A percentile compares a stretch with the other conserved stretches of the same genome.
Conservation (phyloP, 2,329 filamentous ascomycete species). For the Colletotrichum godetiae region DNA sequence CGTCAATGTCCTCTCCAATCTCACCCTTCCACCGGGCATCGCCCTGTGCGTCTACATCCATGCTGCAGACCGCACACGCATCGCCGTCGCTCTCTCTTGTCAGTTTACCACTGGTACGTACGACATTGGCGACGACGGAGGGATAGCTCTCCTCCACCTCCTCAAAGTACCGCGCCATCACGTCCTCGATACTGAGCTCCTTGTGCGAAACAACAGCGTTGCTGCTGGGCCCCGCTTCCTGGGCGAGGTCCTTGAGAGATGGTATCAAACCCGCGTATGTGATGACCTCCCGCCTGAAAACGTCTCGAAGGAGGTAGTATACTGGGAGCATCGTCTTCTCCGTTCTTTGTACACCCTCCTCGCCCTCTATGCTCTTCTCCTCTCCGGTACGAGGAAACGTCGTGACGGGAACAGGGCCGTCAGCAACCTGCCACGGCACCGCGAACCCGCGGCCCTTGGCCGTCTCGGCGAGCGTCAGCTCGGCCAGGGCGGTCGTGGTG, state of each 20-base stretch:
- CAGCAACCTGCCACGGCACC: constrained; percentile 83
- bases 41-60: constrained; percentile 71
- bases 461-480: constrained; percentile 85
- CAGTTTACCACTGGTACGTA: constrained; percentile 89
- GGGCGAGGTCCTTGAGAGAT: constrained; percentile 61
- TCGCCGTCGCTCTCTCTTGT: constrained; percentile 55
- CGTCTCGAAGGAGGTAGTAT: constrained; percentile 85
- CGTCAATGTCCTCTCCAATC: constrained; percentile 58
- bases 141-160: constrained; percentile 88
- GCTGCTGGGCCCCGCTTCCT: constrained; percentile 40
- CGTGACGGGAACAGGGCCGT: constrained; percentile 65
- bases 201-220: constrained; percentile 70
- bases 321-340: constrained; percentile 53
- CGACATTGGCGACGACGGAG: constrained; percentile 94
- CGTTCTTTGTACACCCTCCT: neutral
- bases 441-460: constrained; percentile 91
- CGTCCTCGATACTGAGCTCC: constrained; percentile 88
- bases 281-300: constrained; percentile 83
- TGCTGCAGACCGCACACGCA: constrained; percentile 76
- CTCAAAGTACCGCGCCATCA: constrained; percentile 90
- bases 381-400: constrained; percentile 11
- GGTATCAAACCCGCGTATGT: constrained; percentile 71
- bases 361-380: neutral
- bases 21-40: constrained; percentile 73
- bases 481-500: constrained; percentile 88